Percentiles rank a stretch among this genome's conserved stretches.
Evolutionary conservation across 257 asterid genomes (phyloP).

Genomic region (Marsdenia floribunda): DNA sequence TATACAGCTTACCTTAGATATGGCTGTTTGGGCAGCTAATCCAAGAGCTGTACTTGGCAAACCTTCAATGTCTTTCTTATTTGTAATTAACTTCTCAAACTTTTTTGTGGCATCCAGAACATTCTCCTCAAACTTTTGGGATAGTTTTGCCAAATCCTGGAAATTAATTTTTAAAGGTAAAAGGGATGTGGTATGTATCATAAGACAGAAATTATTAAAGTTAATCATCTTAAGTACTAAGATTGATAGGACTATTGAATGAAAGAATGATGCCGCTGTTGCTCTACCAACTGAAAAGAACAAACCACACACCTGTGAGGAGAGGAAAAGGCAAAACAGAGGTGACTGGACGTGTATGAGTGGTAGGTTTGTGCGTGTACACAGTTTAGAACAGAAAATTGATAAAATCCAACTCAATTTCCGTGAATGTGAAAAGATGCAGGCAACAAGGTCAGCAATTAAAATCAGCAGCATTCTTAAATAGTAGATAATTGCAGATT

Average conservation of each 20-base stretch:
- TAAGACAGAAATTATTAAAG: too few species aligned
- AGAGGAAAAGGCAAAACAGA: not conserved
- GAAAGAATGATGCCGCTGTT: not conserved
- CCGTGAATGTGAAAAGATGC: not conserved
- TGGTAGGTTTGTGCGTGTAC: too few species aligned
- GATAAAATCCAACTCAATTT: not conserved
- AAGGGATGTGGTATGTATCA: not conserved
- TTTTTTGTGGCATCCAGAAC: conserved; percentile 94
- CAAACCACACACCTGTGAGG: not conserved
- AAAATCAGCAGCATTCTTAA: not conserved
- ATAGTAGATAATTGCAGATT: not conserved
- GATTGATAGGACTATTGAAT: not conserved
- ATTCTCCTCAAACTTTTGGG: conserved; percentile 86
- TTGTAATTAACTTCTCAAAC: conserved; percentile 80
- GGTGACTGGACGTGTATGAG: too few species aligned
- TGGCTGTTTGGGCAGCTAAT: conserved; percentile 96
- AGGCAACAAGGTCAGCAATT: not conserved
- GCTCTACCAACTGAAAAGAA: not conserved
- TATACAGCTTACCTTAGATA: conserved; percentile 56
- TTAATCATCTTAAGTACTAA: not conserved
- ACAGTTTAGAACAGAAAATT: not conserved
- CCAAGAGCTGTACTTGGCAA: conserved; percentile 87
- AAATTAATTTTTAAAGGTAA: conserved; percentile 15
- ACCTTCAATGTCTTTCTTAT: conserved; percentile 88
- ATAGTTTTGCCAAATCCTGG: conserved; percentile 84